Evolutionary conservation across 2,329 filamentous ascomycete genomes (phyloP).

Genomic region (Dactylellina parvicollis): DNA sequence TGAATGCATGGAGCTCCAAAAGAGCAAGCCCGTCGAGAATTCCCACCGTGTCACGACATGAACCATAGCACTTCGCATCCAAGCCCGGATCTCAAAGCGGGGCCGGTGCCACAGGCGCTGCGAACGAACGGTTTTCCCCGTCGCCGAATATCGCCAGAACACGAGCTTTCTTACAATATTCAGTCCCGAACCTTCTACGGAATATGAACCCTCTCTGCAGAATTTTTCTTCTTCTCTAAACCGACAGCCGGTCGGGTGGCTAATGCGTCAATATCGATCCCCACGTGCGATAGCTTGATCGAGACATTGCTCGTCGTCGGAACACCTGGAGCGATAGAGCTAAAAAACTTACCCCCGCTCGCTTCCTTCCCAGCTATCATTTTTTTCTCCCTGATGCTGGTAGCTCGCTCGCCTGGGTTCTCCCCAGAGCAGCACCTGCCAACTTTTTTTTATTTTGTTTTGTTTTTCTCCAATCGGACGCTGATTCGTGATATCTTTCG

Average conservation of each 20-base stretch:
- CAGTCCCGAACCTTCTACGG: too few species aligned
- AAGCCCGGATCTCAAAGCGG: background rate
- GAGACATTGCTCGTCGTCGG: background rate
- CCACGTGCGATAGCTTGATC: constrained; percentile 40
- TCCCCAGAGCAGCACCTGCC: constrained; percentile 16
- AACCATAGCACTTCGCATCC: background rate
- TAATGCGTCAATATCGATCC: constrained; percentile 20
- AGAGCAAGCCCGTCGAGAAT: constrained; percentile 31
- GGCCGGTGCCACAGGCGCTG: background rate
- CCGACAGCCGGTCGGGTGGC: constrained; percentile 15
- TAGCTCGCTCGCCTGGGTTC: background rate
- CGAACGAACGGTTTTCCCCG: background rate
- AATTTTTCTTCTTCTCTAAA: too few species aligned
- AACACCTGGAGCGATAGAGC: constrained; percentile 14
- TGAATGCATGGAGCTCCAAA: constrained; percentile 48
- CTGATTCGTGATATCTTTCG: constrained; percentile 12
- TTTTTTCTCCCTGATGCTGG: constrained; percentile 26
- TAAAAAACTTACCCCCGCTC: constrained; percentile 25
- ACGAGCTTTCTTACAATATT: background rate
- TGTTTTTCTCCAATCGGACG: background rate
- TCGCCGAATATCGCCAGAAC: background rate
- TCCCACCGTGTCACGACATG: background rate
- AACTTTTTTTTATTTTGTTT: too few species aligned
- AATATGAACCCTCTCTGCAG: too few species aligned
- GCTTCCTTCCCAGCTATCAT: constrained; percentile 8